A percentile compares a stretch with the other conserved stretches of the same genome.
phyloP scores from a whole-genome alignment of 2,329 filamentous ascomycete genomes.

The Dendryphion nanum region DNA sequence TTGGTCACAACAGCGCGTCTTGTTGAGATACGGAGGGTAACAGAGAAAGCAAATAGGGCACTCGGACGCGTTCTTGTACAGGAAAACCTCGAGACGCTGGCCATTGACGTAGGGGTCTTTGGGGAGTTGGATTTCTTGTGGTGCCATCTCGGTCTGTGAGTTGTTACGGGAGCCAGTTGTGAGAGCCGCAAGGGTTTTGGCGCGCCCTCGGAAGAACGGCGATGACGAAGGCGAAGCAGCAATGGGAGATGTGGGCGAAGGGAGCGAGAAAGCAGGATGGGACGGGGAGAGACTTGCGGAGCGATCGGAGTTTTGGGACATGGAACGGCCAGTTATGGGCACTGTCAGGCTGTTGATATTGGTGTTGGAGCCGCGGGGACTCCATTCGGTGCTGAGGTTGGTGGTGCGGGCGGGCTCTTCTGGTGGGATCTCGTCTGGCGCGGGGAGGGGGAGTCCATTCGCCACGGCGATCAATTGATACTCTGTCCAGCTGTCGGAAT shows the following conservation, averaged over 20 bases:
- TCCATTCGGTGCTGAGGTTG: slow-evolving; percentile 35
- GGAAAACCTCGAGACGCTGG: slow-evolving; percentile 85
- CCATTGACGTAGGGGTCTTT: slow-evolving; percentile 88
- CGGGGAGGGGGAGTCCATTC: slow-evolving; percentile 77
- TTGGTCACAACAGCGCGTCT: slow-evolving; percentile 92
- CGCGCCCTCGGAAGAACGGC: slow-evolving; percentile 72
- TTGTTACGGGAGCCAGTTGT: slow-evolving; percentile 73
- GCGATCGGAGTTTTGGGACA: slow-evolving; percentile 74
- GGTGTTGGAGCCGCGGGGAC: slow-evolving; percentile 54
- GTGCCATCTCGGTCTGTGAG: slow-evolving; percentile 68
- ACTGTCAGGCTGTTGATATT: slow-evolving; percentile 73
- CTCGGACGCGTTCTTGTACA: slow-evolving; percentile 88
- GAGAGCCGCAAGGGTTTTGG: slow-evolving; percentile 84
- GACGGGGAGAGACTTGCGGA: slow-evolving; percentile 59
- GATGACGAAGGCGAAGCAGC: slow-evolving; percentile 47
- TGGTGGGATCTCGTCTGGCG: slow-evolving; percentile 77
- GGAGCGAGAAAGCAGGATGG: slow-evolving; percentile 60
- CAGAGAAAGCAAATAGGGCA: slow-evolving; percentile 97
- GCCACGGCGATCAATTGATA: slow-evolving; percentile 92
- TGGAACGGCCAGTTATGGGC: slow-evolving; percentile 73
- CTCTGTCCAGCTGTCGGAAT: slow-evolving; percentile 85
- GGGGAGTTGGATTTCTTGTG: slow-evolving; percentile 76
- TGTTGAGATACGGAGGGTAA: slow-evolving; percentile 92
- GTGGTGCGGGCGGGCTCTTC: slow-evolving; percentile 57
- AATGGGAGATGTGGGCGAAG: slow-evolving; percentile 57